Conservation (phyloP, 2,329 filamentous ascomycete genomes). For the Trichoderma cornu-damae region DNA sequence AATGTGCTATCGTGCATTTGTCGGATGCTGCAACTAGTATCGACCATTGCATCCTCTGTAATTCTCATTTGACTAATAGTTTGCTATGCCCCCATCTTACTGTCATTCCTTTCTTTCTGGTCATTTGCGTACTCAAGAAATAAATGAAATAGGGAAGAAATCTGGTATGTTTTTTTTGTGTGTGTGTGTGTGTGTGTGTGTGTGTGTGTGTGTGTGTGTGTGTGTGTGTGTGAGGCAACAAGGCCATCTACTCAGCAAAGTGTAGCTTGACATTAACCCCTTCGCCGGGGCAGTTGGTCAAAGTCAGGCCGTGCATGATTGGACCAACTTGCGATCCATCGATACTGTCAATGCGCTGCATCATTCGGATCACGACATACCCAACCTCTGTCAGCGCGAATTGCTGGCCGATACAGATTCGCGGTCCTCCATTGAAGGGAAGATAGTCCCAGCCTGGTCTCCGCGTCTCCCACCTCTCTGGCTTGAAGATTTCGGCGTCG, state of each 20-base stretch:
- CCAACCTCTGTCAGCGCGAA: conserved; percentile 27
- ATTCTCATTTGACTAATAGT: too few species aligned
- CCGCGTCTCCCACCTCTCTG: conserved; percentile 35
- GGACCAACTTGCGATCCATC: conserved; percentile 22
- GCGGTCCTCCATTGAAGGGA: conserved; percentile 28
- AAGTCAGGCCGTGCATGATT: conserved; percentile 21
- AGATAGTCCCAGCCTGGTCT: conserved; percentile 27
- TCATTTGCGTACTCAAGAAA: too few species aligned
- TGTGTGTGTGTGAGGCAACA: too few species aligned
- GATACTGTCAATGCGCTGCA: conserved; percentile 24
- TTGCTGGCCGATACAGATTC: conserved; percentile 29
- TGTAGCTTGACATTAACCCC: conserved; percentile 23
- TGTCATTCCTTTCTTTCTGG: too few species aligned
- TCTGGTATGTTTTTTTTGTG: too few species aligned
- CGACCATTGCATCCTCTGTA: too few species aligned
- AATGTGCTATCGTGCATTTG: too few species aligned
- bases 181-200: too few species aligned
- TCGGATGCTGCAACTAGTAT: too few species aligned
- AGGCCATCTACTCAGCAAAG: conserved; percentile 16
- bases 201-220: too few species aligned
- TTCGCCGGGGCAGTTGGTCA: conserved; percentile 23
- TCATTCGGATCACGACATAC: conserved; percentile 24
- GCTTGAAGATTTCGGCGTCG: conserved; percentile 38
- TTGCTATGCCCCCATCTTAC: too few species aligned
- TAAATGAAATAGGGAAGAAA: too few species aligned